phyloP scores from a whole-genome alignment of 345 rosid species.

The Anastatica hierochuntica region DNA sequence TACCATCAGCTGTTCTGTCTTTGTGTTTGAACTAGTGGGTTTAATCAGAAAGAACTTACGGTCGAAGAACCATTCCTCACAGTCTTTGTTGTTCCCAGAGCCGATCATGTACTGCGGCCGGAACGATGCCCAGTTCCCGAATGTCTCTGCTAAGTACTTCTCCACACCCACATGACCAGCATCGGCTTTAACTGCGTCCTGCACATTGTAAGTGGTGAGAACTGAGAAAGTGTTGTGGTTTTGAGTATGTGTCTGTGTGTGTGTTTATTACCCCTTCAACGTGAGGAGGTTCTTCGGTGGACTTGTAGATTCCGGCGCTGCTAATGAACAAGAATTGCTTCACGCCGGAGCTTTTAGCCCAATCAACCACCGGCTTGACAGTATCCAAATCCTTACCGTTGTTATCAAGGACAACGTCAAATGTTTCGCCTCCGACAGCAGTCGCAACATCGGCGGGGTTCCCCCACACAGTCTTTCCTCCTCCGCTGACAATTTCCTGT shows the following conservation, averaged over 20 bases:
- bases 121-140: constrained; percentile 57
- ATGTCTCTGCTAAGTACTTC: constrained; percentile 62
- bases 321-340: constrained; percentile 84
- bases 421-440: constrained; percentile 48
- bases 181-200: constrained; percentile 75
- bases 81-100: constrained; percentile 96
- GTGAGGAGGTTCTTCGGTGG: constrained; percentile 87
- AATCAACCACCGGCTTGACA: constrained; percentile 82
- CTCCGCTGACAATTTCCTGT: constrained; percentile 81
- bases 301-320: constrained; percentile 90
- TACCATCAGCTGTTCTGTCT: not conserved
- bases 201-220: constrained; percentile 5
- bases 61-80: constrained; percentile 99
- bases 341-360: constrained; percentile 76
- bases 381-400: constrained; percentile 85
- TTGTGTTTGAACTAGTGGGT: not conserved
- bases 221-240: not conserved
- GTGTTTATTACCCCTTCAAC: constrained; percentile 63
- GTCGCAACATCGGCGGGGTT: constrained; percentile 66
- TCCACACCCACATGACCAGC: constrained; percentile 90
- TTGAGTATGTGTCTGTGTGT: not conserved
- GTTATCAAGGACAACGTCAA: constrained; percentile 87
- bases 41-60: constrained; percentile 31
- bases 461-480: constrained; percentile 91
- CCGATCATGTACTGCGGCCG: constrained; percentile 97